Evolutionary conservation across 768 basidiomycete species (phyloP), one percentile per base, ranked within the genome.

Genomic region (Boletus subcaerulescens): DNA sequence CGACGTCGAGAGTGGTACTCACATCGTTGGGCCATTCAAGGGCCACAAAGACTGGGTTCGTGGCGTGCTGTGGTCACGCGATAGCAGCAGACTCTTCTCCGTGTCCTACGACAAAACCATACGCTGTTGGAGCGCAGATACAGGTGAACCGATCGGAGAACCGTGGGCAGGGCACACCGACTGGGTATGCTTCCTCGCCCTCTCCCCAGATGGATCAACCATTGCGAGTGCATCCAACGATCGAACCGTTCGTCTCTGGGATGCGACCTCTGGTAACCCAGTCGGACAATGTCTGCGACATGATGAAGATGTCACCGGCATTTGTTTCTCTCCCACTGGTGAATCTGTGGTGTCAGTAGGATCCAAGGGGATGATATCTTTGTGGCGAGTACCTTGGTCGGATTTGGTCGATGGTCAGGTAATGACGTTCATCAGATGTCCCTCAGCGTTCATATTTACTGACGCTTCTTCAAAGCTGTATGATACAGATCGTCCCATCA

Each of bases 261-360:
- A 49, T 11, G 12, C 18, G 40, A n/a, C 29, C 7, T 31, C 38
- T 15, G 48, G 48, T 29, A 5, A 15, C 2, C 26, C 39, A 33
- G 10, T 51, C 9, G 42, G 42, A 44, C 24, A 38, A 18, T 36
- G 10, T 38, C 43, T 38, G 20, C 33, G n/a, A 43, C 41, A 50
- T 17, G 20, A 35, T 13, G 5, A 24, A 2, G 4, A 3, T 0
- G 22, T 43, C 17, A 2, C 1, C 0, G 3, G 13, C 0, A 39
- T 61, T 13, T 15, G 20, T 11, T 61, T 62, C 35, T 58, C 61
- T 15, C 53, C 38, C 13, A 45, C 29, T 9, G 54, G 43, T 15
- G 36, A 33, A 45, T 55, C 0, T 6, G 22, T 55, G 20, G 22
- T 36, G 20, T 45, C 50, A 5, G 17, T 10, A 8, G 14, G 5